phyloP scores from a whole-genome alignment of 352 stramenopile genomes.

The Blastocystis sp. region DNA sequence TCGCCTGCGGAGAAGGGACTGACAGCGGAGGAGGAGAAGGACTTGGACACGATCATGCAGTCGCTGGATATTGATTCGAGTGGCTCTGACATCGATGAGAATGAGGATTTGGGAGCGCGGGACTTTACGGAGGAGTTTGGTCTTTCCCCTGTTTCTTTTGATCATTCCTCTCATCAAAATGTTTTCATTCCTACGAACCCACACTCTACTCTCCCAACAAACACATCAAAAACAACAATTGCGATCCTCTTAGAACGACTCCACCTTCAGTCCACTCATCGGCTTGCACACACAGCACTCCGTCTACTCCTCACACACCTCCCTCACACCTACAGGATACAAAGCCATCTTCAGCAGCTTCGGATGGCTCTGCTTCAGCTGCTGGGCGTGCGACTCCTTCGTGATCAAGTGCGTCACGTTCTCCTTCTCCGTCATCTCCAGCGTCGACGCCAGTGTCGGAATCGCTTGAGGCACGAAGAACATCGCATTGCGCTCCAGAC shows the following conservation, averaged over 20 bases:
- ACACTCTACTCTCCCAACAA: not conserved
- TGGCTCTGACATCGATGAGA: not conserved
- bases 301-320: not conserved
- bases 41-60: constrained; percentile 33
- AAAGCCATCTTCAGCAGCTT: constrained; percentile 8
- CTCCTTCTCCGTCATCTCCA: not conserved
- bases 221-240: constrained; percentile 35
- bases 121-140: not conserved
- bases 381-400: not conserved
- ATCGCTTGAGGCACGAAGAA: not conserved
- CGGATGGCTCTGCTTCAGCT: not conserved
- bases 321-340: not conserved
- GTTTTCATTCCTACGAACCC: not conserved
- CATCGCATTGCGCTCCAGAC: constrained; percentile 6
- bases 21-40: not conserved
- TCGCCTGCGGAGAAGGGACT: not conserved
- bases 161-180: not conserved
- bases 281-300: constrained; percentile 44
- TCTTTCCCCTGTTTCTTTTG: not conserved
- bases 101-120: not conserved
- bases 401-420: not conserved
- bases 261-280: not conserved
- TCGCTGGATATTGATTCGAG: constrained; percentile 2
- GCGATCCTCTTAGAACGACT: constrained; percentile 1
- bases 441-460: not conserved